phyloP scores from a whole-genome alignment of 305 asterid genomes.

The Solanum hybrid region DNA sequence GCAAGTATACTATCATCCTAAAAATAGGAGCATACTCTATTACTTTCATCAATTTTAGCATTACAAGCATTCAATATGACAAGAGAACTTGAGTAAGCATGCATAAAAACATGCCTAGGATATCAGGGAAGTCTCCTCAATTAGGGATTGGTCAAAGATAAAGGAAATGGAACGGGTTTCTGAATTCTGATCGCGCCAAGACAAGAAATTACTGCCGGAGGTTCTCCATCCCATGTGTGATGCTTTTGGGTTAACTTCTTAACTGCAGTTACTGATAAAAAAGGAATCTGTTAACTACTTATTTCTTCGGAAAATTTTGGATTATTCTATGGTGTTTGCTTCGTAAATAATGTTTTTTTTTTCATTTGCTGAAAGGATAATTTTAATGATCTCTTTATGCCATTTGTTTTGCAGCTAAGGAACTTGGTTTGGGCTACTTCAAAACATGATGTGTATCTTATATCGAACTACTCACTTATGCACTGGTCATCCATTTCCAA shows the following conservation, averaged over 20 bases:
- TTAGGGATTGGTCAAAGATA: not conserved
- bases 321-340: not conserved
- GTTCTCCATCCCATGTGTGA: not conserved
- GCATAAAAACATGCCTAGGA: not conserved
- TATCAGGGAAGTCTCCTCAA: not conserved
- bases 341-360: not conserved
- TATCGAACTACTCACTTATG: constrained; percentile 60
- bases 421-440: constrained; percentile 86
- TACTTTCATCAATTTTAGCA: not conserved
- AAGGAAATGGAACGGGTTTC: not conserved
- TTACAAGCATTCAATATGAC: not conserved
- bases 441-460: constrained; percentile 69
- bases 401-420: constrained; percentile 48
- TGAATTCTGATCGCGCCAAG: not conserved
- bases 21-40: not conserved
- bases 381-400: not conserved
- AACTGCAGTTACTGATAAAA: not conserved
- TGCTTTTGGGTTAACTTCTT: not conserved
- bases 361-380: not conserved
- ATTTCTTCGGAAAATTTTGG: not conserved
- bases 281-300: not conserved
- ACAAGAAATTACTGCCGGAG: not conserved
- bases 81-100: not conserved
- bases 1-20: not conserved
- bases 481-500: constrained; percentile 66